These are phyloP conservation scores for Claviceps pazoutovae DNA, from an alignment of 2,329 filamentous ascomycete species.

Conservation along the genomic window DNA sequence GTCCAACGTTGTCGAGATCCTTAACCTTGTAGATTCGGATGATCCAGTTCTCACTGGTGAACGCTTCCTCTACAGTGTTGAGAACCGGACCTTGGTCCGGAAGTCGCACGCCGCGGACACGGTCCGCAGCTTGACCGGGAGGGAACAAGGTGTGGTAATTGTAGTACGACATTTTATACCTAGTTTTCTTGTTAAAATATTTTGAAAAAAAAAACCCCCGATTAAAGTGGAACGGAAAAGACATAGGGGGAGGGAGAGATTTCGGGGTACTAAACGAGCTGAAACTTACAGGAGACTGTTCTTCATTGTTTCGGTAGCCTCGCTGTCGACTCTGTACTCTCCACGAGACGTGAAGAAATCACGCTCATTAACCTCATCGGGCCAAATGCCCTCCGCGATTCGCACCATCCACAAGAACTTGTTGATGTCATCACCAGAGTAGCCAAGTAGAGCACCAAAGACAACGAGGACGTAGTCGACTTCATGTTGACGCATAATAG, in stretches of 20 bases:
- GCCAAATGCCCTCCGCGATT: conserved; percentile 98
- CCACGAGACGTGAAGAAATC: conserved; percentile 89
- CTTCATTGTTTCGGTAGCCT: conserved; percentile 92
- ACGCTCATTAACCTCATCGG: conserved; percentile 95
- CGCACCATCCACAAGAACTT: conserved; percentile 99
- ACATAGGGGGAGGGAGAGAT: too few relatives aligned
- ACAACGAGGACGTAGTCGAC: conserved; percentile 98
- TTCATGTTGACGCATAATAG: conserved; percentile 95
- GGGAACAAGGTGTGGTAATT: conserved; percentile 92
- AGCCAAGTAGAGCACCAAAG: conserved; percentile 88
- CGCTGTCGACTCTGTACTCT: conserved; percentile 89
- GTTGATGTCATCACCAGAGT: conserved; percentile 98
- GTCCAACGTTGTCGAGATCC: conserved; percentile 88
- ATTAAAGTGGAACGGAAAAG: too few relatives aligned
- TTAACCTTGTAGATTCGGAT: conserved; percentile 99
- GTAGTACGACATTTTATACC: conserved; percentile 99
- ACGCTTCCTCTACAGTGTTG: conserved; percentile 86
- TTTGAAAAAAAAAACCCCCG: too few relatives aligned
- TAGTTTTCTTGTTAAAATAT: conserved; percentile 24
- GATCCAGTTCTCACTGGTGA: conserved; percentile 99
- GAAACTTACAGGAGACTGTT: conserved; percentile 89
- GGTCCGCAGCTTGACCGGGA: conserved; percentile 74
- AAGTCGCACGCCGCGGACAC: conserved; percentile 67
- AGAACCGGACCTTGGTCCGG: conserved; percentile 78
- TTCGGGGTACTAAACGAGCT: neutral